phyloP scores from a whole-genome alignment of 2,329 filamentous ascomycete species.

The Aspergillus pseudoviridinutans region DNA sequence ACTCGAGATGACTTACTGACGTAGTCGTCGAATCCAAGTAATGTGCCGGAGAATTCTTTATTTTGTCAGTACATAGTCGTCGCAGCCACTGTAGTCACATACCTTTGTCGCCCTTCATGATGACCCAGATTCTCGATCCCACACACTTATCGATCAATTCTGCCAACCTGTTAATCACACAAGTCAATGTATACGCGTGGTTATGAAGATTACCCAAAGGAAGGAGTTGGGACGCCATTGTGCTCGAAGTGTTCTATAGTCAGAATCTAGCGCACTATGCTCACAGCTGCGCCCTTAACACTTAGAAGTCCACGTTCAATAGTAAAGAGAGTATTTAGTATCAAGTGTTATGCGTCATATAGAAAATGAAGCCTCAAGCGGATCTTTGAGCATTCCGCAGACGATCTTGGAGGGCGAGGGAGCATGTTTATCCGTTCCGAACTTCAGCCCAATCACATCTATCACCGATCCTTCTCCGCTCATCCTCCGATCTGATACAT shows the following conservation, averaged over 20 bases:
- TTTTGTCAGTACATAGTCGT: slow-evolving; percentile 10
- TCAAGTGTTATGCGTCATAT: slow-evolving; percentile 8
- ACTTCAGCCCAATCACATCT: slow-evolving; percentile 10
- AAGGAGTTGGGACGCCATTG: slow-evolving; percentile 70
- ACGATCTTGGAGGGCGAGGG: slow-evolving; percentile 17
- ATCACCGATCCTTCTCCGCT: background rate
- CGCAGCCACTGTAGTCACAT: slow-evolving; percentile 16
- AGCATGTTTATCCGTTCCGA: slow-evolving; percentile 20
- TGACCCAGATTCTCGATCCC: slow-evolving; percentile 94
- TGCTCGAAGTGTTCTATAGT: slow-evolving; percentile 10
- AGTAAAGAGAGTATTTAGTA: background rate
- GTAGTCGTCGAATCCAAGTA: slow-evolving; percentile 97
- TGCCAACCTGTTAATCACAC: slow-evolving; percentile 39
- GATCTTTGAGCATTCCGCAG: slow-evolving; percentile 16
- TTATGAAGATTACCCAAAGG: slow-evolving; percentile 56
- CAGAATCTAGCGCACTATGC: background rate
- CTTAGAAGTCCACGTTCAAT: background rate
- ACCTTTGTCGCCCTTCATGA: slow-evolving; percentile 99
- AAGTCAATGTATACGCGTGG: slow-evolving; percentile 1
- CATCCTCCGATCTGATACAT: background rate
- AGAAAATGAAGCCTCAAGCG: slow-evolving; percentile 17
- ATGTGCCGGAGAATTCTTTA: slow-evolving; percentile 87
- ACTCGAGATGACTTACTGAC: slow-evolving; percentile 72
- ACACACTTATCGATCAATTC: slow-evolving; percentile 99
- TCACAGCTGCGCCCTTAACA: background rate